Conservation (phyloP, 2,329 filamentous ascomycete genomes). For the Parafenestella ontariensis region DNA sequence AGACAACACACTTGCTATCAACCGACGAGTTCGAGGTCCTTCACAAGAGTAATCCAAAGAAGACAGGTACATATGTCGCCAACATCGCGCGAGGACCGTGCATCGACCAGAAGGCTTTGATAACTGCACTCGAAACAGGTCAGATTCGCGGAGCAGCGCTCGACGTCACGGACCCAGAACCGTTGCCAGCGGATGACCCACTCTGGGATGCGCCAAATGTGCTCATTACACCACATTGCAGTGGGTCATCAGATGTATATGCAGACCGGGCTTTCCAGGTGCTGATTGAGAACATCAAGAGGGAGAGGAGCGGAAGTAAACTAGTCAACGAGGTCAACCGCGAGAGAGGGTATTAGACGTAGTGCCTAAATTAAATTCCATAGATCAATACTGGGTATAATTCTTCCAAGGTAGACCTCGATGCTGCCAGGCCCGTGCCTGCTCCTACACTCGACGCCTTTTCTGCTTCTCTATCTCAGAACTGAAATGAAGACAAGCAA, state of each 20-base stretch:
- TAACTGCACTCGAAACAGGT: constrained; percentile 65
- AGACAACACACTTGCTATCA: constrained; percentile 63
- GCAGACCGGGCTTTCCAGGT: constrained; percentile 64
- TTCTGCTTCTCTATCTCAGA: not conserved
- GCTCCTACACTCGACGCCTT: constrained; percentile 4
- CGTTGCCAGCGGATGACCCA: constrained; percentile 70
- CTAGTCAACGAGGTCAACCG: constrained; percentile 69
- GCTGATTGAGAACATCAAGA: constrained; percentile 63
- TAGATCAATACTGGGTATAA: constrained; percentile 7
- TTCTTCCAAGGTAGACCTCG: constrained; percentile 5
- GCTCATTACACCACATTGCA: constrained; percentile 73
- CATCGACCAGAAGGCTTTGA: constrained; percentile 67
- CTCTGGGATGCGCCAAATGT: constrained; percentile 75
- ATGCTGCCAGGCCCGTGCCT: constrained; percentile 4
- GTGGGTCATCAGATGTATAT: constrained; percentile 61
- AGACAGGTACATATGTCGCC: constrained; percentile 66
- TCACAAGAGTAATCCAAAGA: constrained; percentile 49
- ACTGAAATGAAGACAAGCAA: not conserved
- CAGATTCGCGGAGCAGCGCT: constrained; percentile 72
- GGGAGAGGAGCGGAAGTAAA: constrained; percentile 59
- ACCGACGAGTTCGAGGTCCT: constrained; percentile 63
- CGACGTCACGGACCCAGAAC: constrained; percentile 82
- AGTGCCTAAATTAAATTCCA: not conserved
- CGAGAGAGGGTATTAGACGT: constrained; percentile 64
- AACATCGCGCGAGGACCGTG: constrained; percentile 75